Percentiles rank a stretch among this genome's conserved stretches.
These are phyloP conservation scores for Hawksworthiomyces lignivorus DNA, from an alignment of 2,329 filamentous ascomycete species.

Conservation along the genomic window DNA sequence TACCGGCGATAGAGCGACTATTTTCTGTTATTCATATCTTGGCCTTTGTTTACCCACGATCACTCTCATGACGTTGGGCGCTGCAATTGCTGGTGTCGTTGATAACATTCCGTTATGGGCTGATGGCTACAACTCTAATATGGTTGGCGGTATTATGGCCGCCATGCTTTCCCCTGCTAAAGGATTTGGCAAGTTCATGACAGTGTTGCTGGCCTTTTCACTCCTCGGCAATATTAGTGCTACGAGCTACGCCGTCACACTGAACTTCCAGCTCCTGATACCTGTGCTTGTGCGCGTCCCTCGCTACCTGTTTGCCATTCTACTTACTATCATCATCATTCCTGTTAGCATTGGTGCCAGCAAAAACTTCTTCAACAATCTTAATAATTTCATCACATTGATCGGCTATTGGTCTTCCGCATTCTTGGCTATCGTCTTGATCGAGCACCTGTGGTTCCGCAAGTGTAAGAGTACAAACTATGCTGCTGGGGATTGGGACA, in stretches of 20 bases:
- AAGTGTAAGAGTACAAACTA: constrained; percentile 15
- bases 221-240: constrained; percentile 52
- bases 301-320: constrained; percentile 32
- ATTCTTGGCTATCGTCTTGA: constrained; percentile 31
- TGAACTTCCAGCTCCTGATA: constrained; percentile 48
- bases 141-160: constrained; percentile 50
- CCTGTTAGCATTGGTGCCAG: constrained; percentile 33
- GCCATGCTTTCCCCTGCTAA: constrained; percentile 51
- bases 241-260: constrained; percentile 54
- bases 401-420: constrained; percentile 39
- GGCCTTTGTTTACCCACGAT: constrained; percentile 49
- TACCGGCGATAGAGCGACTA: constrained; percentile 8
- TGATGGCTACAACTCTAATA: constrained; percentile 41
- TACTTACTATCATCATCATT: constrained; percentile 32
- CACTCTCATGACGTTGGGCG: constrained; percentile 54
- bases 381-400: constrained; percentile 36
- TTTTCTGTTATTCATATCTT: constrained; percentile 50
- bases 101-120: constrained; percentile 45
- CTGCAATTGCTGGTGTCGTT: constrained; percentile 55
- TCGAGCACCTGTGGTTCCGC: constrained; percentile 22
- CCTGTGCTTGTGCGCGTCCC: constrained; percentile 31
- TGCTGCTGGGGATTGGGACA: constrained; percentile 19
- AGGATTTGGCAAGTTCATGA: constrained; percentile 55
- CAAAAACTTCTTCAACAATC: constrained; percentile 30
- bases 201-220: constrained; percentile 49